Percentiles rank a stretch among this genome's conserved stretches.
phyloP scores from a whole-genome alignment of 2,329 filamentous ascomycete species.

The Colletotrichum euphorbiae region DNA sequence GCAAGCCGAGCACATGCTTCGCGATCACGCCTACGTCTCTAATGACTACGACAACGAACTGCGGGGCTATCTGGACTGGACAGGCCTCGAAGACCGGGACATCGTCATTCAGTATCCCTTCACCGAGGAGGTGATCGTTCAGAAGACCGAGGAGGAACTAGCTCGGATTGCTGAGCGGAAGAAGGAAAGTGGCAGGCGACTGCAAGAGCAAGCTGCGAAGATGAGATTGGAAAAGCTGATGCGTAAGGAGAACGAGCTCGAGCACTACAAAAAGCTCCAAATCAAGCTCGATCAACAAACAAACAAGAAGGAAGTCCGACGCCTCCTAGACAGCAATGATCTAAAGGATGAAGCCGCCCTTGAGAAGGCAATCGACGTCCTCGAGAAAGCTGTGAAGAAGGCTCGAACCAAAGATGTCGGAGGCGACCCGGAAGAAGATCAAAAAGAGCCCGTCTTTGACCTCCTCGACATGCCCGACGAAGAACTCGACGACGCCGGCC shows the following conservation, averaged over 20 bases:
- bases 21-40: slow-evolving; percentile 90
- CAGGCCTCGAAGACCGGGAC: slow-evolving; percentile 88
- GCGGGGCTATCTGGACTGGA: slow-evolving; percentile 85
- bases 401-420: slow-evolving; percentile 95
- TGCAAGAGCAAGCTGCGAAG: slow-evolving; percentile 97
- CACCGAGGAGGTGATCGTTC: slow-evolving; percentile 87
- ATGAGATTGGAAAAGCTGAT: slow-evolving; percentile 96
- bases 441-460: slow-evolving; percentile 86
- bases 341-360: slow-evolving; percentile 91
- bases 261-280: slow-evolving; percentile 91
- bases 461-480: slow-evolving; percentile 91
- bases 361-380: slow-evolving; percentile 85
- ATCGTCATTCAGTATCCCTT: slow-evolving; percentile 92
- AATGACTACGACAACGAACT: slow-evolving; percentile 86
- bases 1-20: slow-evolving; percentile 88
- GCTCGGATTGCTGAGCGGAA: slow-evolving; percentile 91
- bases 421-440: slow-evolving; percentile 81
- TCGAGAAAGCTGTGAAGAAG: slow-evolving; percentile 90
- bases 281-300: slow-evolving; percentile 72
- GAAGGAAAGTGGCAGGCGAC: slow-evolving; percentile 88
- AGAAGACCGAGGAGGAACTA: slow-evolving; percentile 95
- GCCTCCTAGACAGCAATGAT: slow-evolving; percentile 88
- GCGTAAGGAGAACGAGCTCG: slow-evolving; percentile 93
- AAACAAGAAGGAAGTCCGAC: slow-evolving; percentile 91
- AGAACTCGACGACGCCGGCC: slow-evolving; percentile 87